Evolutionary conservation across 176 grass and related monocot species (phyloP).

Genomic region (Saccharum officinarum): DNA sequence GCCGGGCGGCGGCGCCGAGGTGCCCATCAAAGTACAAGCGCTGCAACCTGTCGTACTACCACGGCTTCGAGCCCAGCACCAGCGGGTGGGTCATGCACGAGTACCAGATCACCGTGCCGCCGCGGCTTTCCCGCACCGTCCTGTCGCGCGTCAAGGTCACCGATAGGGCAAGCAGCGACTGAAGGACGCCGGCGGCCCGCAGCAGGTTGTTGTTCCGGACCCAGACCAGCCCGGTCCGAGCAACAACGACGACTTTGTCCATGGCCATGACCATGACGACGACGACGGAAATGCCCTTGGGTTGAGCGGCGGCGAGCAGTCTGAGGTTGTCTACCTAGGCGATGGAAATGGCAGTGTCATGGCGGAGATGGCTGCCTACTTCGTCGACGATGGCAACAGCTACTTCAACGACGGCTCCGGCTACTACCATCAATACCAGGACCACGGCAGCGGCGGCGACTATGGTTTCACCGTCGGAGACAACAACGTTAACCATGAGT

Average conservation of each 20-base stretch:
- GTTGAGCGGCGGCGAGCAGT: no score
- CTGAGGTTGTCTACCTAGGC: no score
- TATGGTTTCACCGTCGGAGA: background rate
- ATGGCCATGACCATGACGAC: no score
- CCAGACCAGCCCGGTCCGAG: background rate
- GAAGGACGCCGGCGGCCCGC: background rate
- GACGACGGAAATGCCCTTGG: background rate
- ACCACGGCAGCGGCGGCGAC: background rate
- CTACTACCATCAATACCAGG: background rate
- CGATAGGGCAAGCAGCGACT: background rate
- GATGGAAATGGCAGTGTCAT: no score
- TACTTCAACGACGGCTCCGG: background rate
- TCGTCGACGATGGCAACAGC: background rate
- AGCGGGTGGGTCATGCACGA: no score
- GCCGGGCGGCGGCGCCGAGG: background rate
- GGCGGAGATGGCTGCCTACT: no score
- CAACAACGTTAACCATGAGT: no score
- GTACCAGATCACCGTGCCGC: background rate
- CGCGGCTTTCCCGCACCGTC: background rate
- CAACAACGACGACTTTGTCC: background rate
- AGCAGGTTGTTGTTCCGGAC: background rate
- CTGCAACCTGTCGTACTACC: no score
- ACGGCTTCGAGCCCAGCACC: no score
- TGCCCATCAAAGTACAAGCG: no score
- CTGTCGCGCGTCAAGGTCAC: constrained; percentile 16